Percentiles rank a stretch among this genome's conserved stretches.
phyloP scores from a whole-genome alignment of 495 filamentous ascomycete genomes.

The Trichoderma virens region DNA sequence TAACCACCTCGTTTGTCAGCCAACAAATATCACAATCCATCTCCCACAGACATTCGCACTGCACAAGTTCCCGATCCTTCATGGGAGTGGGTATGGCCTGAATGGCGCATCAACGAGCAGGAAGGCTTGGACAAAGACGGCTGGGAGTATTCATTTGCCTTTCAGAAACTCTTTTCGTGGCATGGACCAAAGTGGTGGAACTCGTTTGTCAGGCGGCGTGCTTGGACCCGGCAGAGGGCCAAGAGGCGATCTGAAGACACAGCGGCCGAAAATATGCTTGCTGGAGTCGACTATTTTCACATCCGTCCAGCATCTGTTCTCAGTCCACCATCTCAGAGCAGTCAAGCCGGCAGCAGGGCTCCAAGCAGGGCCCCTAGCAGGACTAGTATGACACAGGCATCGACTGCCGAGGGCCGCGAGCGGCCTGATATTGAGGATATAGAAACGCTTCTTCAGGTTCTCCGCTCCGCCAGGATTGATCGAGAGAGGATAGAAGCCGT shows the following conservation, averaged over 20 bases:
- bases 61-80: constrained; percentile 91
- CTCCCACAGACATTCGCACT: constrained; percentile 78
- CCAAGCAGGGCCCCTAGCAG: constrained; percentile 17
- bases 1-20: constrained; percentile 19
- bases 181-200: constrained; percentile 89
- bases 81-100: constrained; percentile 94
- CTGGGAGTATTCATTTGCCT: constrained; percentile 92
- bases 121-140: constrained; percentile 80
- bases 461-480: constrained; percentile 69
- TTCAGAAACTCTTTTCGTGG: constrained; percentile 70
- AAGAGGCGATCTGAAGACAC: constrained; percentile 43
- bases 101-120: constrained; percentile 89
- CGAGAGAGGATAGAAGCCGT: constrained; percentile 81
- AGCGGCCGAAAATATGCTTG: constrained; percentile 48
- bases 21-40: constrained; percentile 60
- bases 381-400: constrained; percentile 18
- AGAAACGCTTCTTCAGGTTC: constrained; percentile 50
- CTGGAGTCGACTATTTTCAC: constrained; percentile 77
- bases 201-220: constrained; percentile 79
- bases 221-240: constrained; percentile 81
- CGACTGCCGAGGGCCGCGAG: constrained; percentile 10
- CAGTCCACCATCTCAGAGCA: constrained; percentile 22
- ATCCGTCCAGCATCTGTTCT: constrained; percentile 46
- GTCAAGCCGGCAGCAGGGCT: constrained; percentile 9
- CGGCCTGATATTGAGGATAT: constrained; percentile 54